Conservation (phyloP, 148 eudicot genomes). For the Dysphania ambrosioides region DNA sequence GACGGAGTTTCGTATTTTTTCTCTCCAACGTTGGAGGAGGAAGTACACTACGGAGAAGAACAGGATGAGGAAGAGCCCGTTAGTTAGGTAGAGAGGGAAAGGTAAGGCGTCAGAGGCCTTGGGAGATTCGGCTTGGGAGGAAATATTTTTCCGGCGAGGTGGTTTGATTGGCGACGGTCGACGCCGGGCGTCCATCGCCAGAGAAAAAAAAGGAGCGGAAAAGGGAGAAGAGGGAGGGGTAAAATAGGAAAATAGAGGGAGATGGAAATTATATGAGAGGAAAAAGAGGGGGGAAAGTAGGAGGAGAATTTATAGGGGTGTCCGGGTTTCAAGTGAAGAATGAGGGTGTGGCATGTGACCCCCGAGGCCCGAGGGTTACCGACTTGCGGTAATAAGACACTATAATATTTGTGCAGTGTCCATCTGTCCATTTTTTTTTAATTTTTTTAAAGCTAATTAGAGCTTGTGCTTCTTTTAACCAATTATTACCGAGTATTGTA, state of each 20-base stretch:
- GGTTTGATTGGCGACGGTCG: slow-evolving; percentile 19
- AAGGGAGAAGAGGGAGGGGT: not conserved
- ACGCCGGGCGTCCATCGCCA: slow-evolving; percentile 36
- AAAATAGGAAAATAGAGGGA: not conserved
- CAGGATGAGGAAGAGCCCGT: slow-evolving; percentile 69
- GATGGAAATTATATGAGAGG: not conserved
- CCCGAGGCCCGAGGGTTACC: slow-evolving; percentile 29
- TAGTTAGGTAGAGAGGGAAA: slow-evolving; percentile 64
- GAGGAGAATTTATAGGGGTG: slow-evolving; percentile 21
- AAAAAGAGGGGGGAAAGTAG: slow-evolving; percentile 1
- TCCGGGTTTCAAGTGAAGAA: not conserved
- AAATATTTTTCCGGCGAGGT: slow-evolving; percentile 16
- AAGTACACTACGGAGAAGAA: slow-evolving; percentile 83
- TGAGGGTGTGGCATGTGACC: slow-evolving; percentile 15
- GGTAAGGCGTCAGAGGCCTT: slow-evolving; percentile 79
- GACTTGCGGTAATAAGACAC: no score
- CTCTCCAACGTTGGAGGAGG: slow-evolving; percentile 82
- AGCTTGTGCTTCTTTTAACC: no score
- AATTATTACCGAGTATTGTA: no score
- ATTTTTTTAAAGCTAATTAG: no score
- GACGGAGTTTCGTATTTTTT: slow-evolving; percentile 79
- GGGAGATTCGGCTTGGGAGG: slow-evolving; percentile 28
- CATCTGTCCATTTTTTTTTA: no score
- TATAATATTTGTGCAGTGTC: no score
- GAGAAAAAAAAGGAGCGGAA: not conserved